Evolutionary conservation across 2,329 filamentous ascomycete species (phyloP), one percentile per base, ranked within the genome.

Genomic region (Talaromyces sp.): DNA sequence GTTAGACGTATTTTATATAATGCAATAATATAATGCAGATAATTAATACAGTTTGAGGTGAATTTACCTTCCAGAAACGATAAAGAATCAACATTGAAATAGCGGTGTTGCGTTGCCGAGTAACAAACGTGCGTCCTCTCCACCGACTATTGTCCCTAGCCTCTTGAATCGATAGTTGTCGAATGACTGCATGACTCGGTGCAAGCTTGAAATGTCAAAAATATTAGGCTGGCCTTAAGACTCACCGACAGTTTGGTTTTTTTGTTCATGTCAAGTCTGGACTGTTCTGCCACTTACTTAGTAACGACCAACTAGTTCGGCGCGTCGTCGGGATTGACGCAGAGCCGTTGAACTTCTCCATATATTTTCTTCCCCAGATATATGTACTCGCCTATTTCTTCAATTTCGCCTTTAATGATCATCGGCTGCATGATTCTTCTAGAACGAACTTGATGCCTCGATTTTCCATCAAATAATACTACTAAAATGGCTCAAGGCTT

Each of bases 401-500:
- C 22, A 22, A 22, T 22, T n/a, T 15, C 39, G 15, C n/a, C 13
- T 42, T 13, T 9, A 39, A 39, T 39, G 36, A 39, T 13, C 36
- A 39, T 39, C 36, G 36, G 36, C 17, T 42, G 11, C 13, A 13
- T n/a, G 36, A 42, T 15, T 42, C 15, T 17, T 17, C 17, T 39
- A n/a, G 7, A 44, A 44, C 2, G 10, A 22, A 47, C 44, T 39
- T 39, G 15, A 39, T 39, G 7, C 36, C 15, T 39, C 7, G 36
- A 39, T 39, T 17, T 17, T 39, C 17, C 13, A 6, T n/a, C 6
- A 17, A 17, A 3, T 8, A n/a, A 39, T 17, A n/a, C 15, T n/a
- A 9, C 9, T 1, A n/a, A 2, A 39, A 47, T 47, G 44, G 44
- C 44, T 11, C n/a, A 47, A 44, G 72, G 71, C 62, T 64, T 73